Evolutionary conservation across 768 basidiomycete genomes (phyloP).

Genomic region (Antrodiella citrinella): DNA sequence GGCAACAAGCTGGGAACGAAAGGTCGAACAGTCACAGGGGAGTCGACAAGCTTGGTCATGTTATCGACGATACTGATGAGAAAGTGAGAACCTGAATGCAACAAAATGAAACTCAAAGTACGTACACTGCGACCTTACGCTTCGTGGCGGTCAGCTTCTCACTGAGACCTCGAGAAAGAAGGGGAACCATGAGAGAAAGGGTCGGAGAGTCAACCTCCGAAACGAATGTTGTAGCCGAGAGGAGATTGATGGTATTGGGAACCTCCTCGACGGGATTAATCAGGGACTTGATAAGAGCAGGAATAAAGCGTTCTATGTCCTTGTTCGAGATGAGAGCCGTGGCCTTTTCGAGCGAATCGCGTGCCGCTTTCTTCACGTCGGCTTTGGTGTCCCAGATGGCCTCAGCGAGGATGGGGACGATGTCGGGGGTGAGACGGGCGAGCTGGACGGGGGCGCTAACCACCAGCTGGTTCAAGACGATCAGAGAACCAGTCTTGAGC

Average conservation of each 20-base stretch:
- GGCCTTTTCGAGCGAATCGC: slow-evolving; percentile 89
- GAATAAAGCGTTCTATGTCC: slow-evolving; percentile 96
- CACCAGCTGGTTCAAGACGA: slow-evolving; percentile 82
- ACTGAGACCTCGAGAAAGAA: slow-evolving; percentile 84
- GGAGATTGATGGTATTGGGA: slow-evolving; percentile 86
- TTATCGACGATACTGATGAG: slow-evolving; percentile 81
- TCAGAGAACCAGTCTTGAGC: slow-evolving; percentile 82
- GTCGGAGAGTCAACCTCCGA: slow-evolving; percentile 97
- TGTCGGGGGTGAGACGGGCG: slow-evolving; percentile 86
- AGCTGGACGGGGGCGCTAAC: slow-evolving; percentile 74
- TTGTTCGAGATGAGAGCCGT: slow-evolving; percentile 96
- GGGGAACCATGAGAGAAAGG: slow-evolving; percentile 95
- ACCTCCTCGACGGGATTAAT: slow-evolving; percentile 99
- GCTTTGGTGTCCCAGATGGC: slow-evolving; percentile 99
- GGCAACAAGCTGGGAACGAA: slow-evolving; percentile 95
- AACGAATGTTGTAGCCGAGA: slow-evolving; percentile 99
- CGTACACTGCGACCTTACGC: slow-evolving; percentile 95
- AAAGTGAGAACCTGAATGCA: slow-evolving; percentile 12
- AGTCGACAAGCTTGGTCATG: slow-evolving; percentile 98
- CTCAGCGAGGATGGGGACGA: slow-evolving; percentile 89
- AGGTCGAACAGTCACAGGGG: slow-evolving; percentile 87
- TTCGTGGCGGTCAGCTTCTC: slow-evolving; percentile 96
- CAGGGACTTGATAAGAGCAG: slow-evolving; percentile 93
- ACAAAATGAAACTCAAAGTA: slow-evolving; percentile 15
- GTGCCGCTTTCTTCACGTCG: slow-evolving; percentile 97